Base-by-base conservation (phyloP, 2,329 filamentous ascomycete species). In the Diplocarpon mali region DNA sequence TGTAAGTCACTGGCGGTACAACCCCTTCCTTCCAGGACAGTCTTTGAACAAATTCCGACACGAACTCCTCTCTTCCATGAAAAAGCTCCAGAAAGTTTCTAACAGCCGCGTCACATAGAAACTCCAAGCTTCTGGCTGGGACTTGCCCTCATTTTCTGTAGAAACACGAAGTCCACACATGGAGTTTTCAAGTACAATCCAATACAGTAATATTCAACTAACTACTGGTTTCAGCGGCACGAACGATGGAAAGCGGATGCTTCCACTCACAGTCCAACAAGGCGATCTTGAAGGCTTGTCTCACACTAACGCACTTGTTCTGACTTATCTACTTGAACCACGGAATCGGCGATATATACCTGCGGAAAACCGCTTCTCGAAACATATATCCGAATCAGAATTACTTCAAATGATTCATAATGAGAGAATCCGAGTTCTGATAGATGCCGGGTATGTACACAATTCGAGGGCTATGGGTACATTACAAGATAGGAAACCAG, bases 171-270 rank as follows among this genome's bases (percentile, higher is more conserved):
- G 30, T 9, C 30, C 30, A 32, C 30, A 32, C 10, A 5, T 3
- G 30, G n/a, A 12, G 3, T 9, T 9, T 5, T 32, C 30, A 14
- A 32, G 20, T 24, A 32, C 3, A 12, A 3, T 32, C 4, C 30
- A 14, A 12, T 4, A 32, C 40, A 84, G 83, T 56, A 64, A 38
- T 32, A 20, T 13, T 48, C 20, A 24, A 24, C 7, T 70, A 1
- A 82, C 79, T 0, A 84, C 80, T 0, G 82, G 82, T 0, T 87
- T 88, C 57, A 82, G 76, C 7, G 82, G 82, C 0, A 86, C 83
- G 0, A 85, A 83, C 36, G 82, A 86, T 55, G 77, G 73, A 15
- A 67, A 71, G 31, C 64, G 62, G 0, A 65, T 82, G 29, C 60
- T 85, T 0, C 82, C 82, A 0, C 58, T 77, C n/a, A 76, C 69